Conservation (phyloP, 2,329 filamentous ascomycete species). For the Exophiala spinifera region DNA sequence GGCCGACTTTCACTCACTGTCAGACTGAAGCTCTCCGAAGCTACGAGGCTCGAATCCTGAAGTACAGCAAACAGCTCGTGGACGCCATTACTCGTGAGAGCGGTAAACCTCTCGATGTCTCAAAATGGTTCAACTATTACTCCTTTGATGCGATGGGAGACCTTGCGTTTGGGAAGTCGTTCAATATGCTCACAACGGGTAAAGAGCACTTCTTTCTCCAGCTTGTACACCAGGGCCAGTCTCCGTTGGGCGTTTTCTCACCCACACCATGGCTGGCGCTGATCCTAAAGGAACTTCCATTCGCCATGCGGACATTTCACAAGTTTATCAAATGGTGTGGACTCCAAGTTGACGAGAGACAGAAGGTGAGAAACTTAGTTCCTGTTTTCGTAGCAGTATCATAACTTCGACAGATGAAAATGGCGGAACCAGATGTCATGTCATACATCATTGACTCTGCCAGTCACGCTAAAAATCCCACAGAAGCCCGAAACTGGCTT, state of each 20-base stretch:
- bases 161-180: slow-evolving; percentile 35
- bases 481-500: slow-evolving; percentile 10
- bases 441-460: slow-evolving; percentile 9
- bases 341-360: slow-evolving; percentile 32
- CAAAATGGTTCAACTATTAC: slow-evolving; percentile 36
- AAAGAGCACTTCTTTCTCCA: slow-evolving; percentile 30
- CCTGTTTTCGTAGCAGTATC: too few species aligned
- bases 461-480: neutral
- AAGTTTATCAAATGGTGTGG: slow-evolving; percentile 35
- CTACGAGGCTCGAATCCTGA: slow-evolving; percentile 37
- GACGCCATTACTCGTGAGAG: slow-evolving; percentile 16
- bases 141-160: slow-evolving; percentile 38
- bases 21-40: slow-evolving; percentile 37
- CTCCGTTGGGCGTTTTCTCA: slow-evolving; percentile 17
- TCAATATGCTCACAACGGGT: slow-evolving; percentile 32
- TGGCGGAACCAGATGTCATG: slow-evolving; percentile 9
- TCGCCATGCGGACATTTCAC: neutral
- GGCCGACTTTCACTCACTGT: slow-evolving; percentile 27
- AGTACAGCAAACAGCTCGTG: slow-evolving; percentile 27
- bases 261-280: slow-evolving; percentile 23
- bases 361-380: too few species aligned
- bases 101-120: slow-evolving; percentile 34
- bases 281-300: slow-evolving; percentile 9
- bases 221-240: slow-evolving; percentile 22
- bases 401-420: slow-evolving; percentile 1